Evolutionary conservation across 768 basidiomycete species (phyloP), one percentile per base, ranked within the genome.

Genomic region (Phylloporus sp.): DNA sequence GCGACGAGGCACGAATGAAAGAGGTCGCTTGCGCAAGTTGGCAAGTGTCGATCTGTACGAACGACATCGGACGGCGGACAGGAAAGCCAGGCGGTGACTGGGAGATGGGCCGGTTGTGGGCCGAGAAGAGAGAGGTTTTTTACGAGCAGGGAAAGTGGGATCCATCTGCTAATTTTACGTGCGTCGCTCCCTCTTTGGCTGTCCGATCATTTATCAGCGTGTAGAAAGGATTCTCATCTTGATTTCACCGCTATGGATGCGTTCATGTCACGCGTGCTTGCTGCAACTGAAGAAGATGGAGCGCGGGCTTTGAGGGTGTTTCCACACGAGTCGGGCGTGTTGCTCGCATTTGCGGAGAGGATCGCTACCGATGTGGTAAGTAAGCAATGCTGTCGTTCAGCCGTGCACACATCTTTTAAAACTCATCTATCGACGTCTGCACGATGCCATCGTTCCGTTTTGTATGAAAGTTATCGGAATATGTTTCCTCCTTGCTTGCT

Each of bases 41-140:
- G 92, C 80, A 86, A 52, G 80, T 96, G 0, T 87, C 84, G 78
- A 66, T 75, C 31, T 58, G 56, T 36, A 46, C 50, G 45, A 75
- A 76, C 45, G 66, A 71, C 38, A 65, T 57, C 27, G 65, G 46
- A 8, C 49, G 42, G 22, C 48, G 41, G 27, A 11, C n/a, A 9
- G 32, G 10, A 56, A 46, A 28, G 1, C 6, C 42, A 1, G 38
- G 29, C 20, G 49, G 40, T 10, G 86, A 90, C 47, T 94, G 90
- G 90, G 94, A 95, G 66, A 82, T 96, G 74, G 90, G 90, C 1
- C 85, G 90, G 54, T 84, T 94, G 15, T 99, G 95, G 90, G 84
- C 89, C 1, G 94, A 99, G 68, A 94, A 95, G 71, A 72, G 87
- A 36, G 93, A 95, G 64, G 82, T 97, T 18, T 92, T 98, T 57